Evolutionary conservation across 1,284 basidiomycete species (phyloP), one percentile per base, ranked within the genome.

Genomic region (Porphyrellus sp.): DNA sequence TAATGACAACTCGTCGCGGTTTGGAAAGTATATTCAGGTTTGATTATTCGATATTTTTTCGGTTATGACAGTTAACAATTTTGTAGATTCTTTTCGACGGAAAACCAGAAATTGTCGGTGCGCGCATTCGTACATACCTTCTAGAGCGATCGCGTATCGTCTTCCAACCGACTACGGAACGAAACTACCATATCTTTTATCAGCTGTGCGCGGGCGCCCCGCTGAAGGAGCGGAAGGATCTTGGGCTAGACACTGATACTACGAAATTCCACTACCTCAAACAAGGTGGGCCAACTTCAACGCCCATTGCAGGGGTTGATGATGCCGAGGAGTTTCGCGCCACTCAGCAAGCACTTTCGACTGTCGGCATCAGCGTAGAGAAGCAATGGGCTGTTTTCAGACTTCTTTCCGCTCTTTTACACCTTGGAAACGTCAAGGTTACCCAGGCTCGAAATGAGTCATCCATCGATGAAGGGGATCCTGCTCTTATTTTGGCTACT

Each of bases 161-260:
- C 51, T 98, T 97, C 72, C 97, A 99, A 72, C 95, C 97, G 16
- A 81, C 91, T 60, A 93, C 90, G 20, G 97, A 99, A 73, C 86
- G 97, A 53, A 99, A 99, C 72, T 99, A 99, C 71, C 97, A 99
- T 73, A 98, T 99, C 66, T 99, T 99, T 77, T 99, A 99, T 73
- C 97, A 99, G 71, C 78, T 99, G n/a, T 93, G 96, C 63, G 91
- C 96, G 3, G 97, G 97, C 49, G 94, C 93, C 5, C 95, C 96
- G 2, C 77, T 90, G 23, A 96, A 97, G 68, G 96, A 99, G 68
- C 85, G 93, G 42, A 97, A 97, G 72, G 93, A 97, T 63, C 82
- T 99, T 37, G 93, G 91, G 6, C 79, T 99, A 39, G 91, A 94
- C 58, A 77, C 79, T 8, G 92, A 96, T 65, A 79, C 90, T 52